Conservation (phyloP, 73 alveolate species). For the Paramecium pentaurelia region DNA sequence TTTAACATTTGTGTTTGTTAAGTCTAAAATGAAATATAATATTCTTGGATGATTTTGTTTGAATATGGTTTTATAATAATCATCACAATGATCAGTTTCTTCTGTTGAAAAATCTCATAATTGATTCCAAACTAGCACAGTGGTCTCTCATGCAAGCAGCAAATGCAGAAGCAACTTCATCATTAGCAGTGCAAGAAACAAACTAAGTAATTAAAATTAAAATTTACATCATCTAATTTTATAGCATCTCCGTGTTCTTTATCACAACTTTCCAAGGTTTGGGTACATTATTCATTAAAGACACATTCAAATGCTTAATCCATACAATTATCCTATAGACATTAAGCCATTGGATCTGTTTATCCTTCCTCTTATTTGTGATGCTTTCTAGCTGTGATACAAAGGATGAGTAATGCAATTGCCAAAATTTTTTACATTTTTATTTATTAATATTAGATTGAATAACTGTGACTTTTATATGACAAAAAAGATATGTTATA, state of each 20-base stretch:
- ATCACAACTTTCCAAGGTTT: background rate
- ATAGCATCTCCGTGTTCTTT: background rate
- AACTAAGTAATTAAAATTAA: background rate
- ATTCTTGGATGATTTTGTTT: background rate
- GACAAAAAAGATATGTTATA: background rate
- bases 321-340: background rate
- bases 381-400: constrained; percentile 14
- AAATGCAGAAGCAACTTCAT: background rate
- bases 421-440: background rate
- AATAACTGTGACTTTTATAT: background rate
- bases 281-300: background rate
- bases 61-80: background rate
- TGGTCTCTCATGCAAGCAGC: background rate
- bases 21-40: background rate
- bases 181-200: background rate
- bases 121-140: background rate
- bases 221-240: background rate
- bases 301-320: background rate
- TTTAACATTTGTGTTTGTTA: background rate
- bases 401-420: background rate
- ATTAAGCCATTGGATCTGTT: background rate
- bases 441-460: background rate
- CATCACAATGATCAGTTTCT: background rate
- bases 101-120: background rate
- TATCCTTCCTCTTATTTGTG: background rate